phyloP scores from a whole-genome alignment of 345 rosid species.

The Pelargonium nanum region DNA sequence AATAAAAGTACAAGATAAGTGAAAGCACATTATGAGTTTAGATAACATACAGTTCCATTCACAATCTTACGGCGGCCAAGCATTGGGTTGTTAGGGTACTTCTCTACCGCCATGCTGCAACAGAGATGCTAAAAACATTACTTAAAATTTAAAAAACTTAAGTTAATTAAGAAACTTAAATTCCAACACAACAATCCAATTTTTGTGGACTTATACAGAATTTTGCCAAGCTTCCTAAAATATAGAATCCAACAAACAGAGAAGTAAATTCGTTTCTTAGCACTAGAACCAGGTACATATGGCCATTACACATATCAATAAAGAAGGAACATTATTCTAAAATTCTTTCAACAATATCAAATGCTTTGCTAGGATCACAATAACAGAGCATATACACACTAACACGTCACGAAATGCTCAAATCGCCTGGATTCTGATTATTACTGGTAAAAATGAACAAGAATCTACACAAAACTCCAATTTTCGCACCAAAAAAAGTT shows the following conservation, averaged over 20 bases:
- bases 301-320: neutral
- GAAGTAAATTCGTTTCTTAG: neutral
- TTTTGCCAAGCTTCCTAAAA: neutral
- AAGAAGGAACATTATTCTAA: neutral
- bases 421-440: too few species aligned
- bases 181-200: neutral
- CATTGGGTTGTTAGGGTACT: slow-evolving; percentile 65
- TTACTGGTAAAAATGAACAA: neutral
- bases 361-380: neutral
- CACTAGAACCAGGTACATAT: neutral
- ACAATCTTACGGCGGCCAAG: slow-evolving; percentile 79
- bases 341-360: too few species aligned
- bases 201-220: neutral
- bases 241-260: neutral
- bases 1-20: neutral
- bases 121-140: slow-evolving; percentile 5
- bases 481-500: neutral
- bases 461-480: neutral
- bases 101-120: slow-evolving; percentile 64
- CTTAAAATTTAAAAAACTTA: neutral
- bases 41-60: slow-evolving; percentile 48
- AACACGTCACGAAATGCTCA: neutral
- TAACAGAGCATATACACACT: neutral
- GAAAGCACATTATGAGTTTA: neutral
- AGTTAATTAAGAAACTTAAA: neutral